Evolutionary conservation across 495 filamentous ascomycete species (phyloP), one percentile per base, ranked within the genome.

Genomic region (Cryomyces minteri): DNA sequence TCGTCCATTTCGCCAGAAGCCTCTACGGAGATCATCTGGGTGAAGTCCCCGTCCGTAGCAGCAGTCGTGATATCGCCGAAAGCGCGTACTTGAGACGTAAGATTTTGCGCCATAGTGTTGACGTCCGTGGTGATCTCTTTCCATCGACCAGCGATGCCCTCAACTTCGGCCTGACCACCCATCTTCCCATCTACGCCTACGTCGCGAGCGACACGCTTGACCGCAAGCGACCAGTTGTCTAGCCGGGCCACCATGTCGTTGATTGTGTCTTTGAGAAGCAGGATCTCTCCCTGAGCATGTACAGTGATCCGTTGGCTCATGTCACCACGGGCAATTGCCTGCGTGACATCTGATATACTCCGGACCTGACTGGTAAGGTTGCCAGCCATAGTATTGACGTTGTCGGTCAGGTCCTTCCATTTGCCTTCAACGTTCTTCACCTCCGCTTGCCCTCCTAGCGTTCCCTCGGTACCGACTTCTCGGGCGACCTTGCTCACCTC

Each of bases 1-100:
- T 95, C 88, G 65, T 95, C 92, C 90, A 99, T 96, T 62, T 99
- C 90, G 48, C 90, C 90, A 5, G 88, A 94, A 29, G 90, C 92
- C 58, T 94, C 88, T 40, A 99, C 88, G n/a, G 87, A 93, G 53
- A 99, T 92, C 39, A 92, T 73, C 54, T 94, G 88, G 31, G 85
- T 88, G 62, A 99, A 96, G 63, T 99, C 86, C 46, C 90, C 90
- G 53, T 93, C 87, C 40, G 86, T 94, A 32, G 90, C 90, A 8
- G 88, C 85, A 63, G 93, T 92, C 14, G 90, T 95, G 48, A 99
- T 96, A 54, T 95, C 92, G 45, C 86, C 88, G 57, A 98, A 99
- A 18, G 90, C 90, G 51, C 90, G 79, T 47, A 99, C 92, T 71
- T 99, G 90, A 2, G 90, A 90, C 8, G 90, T 99, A 54, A 98